phyloP scores from a whole-genome alignment of 2,329 filamentous ascomycete genomes.

The Raffaelea albimanens region DNA sequence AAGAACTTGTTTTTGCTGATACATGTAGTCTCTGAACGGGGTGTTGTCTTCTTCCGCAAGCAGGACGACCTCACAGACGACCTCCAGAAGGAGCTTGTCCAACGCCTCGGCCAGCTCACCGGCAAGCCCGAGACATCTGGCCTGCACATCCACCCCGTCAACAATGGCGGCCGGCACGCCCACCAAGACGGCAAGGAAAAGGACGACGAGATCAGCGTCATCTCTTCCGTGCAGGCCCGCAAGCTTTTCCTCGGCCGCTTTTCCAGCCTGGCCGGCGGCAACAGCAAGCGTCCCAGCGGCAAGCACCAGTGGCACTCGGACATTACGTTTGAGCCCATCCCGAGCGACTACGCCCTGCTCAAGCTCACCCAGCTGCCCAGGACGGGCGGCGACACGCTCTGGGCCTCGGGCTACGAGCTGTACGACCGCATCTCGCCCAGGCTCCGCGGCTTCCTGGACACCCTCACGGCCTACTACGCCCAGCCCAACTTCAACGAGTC shows the following conservation, averaged over 20 bases:
- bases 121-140: conserved; percentile 33
- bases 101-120: conserved; percentile 11
- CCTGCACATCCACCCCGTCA: conserved; percentile 41
- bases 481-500: conserved; percentile 40
- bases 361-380: conserved; percentile 30
- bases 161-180: conserved; percentile 6
- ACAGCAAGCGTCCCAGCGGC: conserved; percentile 7
- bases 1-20: too few species aligned
- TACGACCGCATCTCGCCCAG: conserved; percentile 52
- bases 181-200: conserved; percentile 1
- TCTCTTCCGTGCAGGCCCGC: conserved; percentile 29
- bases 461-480: conserved; percentile 44
- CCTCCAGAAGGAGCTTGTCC: conserved; percentile 10
- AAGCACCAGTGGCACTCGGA: conserved; percentile 33
- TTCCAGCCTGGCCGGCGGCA: neutral
- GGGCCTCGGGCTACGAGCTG: conserved; percentile 58
- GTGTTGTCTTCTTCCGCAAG: conserved; percentile 39
- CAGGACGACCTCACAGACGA: conserved; percentile 25
- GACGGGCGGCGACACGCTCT: conserved; percentile 47
- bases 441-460: conserved; percentile 41
- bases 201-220: conserved; percentile 35
- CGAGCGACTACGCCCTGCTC: conserved; percentile 35
- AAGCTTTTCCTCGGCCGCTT: conserved; percentile 8
- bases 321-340: conserved; percentile 36
- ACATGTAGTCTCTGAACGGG: conserved; percentile 36